phyloP scores from a whole-genome alignment of 495 filamentous ascomycete genomes.

The Penicillium canariense region DNA sequence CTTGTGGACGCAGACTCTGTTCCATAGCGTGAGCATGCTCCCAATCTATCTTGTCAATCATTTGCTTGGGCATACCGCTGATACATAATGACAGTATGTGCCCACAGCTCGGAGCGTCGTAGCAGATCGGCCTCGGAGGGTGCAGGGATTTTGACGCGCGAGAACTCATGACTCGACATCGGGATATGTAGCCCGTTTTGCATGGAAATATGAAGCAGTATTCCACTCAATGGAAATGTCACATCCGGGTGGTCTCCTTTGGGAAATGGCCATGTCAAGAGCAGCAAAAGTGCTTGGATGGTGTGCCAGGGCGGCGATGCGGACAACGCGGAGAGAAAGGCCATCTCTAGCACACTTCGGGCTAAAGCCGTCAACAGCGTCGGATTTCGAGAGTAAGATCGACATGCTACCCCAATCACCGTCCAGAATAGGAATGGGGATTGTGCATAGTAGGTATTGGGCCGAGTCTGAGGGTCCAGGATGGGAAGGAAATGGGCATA shows the following conservation, averaged over 20 bases:
- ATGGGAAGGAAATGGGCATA: slow-evolving; percentile 49
- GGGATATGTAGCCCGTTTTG: slow-evolving; percentile 50
- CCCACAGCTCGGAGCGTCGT: slow-evolving; percentile 44
- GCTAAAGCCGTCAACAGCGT: slow-evolving; percentile 41
- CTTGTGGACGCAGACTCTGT: slow-evolving; percentile 37
- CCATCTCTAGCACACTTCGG: slow-evolving; percentile 43
- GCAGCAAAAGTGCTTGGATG: slow-evolving; percentile 47
- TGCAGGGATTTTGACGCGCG: slow-evolving; percentile 31
- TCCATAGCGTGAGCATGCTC: neutral
- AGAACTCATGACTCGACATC: slow-evolving; percentile 49
- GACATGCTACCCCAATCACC: slow-evolving; percentile 41
- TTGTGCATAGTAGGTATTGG: slow-evolving; percentile 43
- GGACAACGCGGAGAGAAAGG: slow-evolving; percentile 39
- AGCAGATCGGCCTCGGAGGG: slow-evolving; percentile 36
- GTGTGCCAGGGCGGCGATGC: slow-evolving; percentile 41
- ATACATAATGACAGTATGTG: slow-evolving; percentile 41
- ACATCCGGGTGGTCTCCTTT: slow-evolving; percentile 43
- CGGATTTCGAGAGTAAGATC: slow-evolving; percentile 40
- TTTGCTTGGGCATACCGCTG: slow-evolving; percentile 29
- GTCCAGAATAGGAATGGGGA: slow-evolving; percentile 53
- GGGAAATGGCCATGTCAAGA: slow-evolving; percentile 52
- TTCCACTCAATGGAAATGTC: slow-evolving; percentile 40
- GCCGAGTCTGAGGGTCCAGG: slow-evolving; percentile 36
- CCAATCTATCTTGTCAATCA: neutral
- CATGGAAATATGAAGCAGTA: slow-evolving; percentile 48